Conservation (phyloP, 805 yeast genomes). For the Ogataea parapolymorpha region DNA sequence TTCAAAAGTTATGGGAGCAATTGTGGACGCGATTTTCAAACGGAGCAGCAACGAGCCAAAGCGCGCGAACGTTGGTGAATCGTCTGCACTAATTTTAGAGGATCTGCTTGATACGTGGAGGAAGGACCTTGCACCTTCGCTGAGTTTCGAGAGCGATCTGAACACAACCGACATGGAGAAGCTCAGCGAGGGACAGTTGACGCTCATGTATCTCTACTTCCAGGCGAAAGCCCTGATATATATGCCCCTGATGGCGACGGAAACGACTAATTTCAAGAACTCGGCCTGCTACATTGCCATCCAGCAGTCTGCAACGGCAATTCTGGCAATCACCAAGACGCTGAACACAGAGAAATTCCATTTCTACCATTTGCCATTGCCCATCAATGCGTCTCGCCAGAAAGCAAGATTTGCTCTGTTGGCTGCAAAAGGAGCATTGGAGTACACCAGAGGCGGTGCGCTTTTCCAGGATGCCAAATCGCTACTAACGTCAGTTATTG, state of each 20-base stretch:
- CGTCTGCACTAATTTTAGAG: conserved; percentile 42
- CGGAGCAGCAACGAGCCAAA: conserved; percentile 43
- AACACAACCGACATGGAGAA: conserved; percentile 44
- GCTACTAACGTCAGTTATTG: conserved; percentile 48
- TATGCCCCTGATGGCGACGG: conserved; percentile 55
- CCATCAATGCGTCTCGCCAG: conserved; percentile 59
- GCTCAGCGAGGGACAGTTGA: conserved; percentile 44
- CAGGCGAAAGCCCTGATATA: conserved; percentile 62
- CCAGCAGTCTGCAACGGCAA: conserved; percentile 66
- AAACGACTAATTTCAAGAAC: conserved; percentile 37
- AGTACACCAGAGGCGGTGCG: conserved; percentile 81
- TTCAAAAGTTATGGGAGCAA: conserved; percentile 68
- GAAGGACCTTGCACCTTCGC: conserved; percentile 56
- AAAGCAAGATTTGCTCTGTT: conserved; percentile 60
- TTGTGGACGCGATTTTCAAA: conserved; percentile 67
- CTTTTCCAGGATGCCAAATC: conserved; percentile 66
- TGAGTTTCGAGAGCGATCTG: conserved; percentile 58
- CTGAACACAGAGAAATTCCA: conserved; percentile 37
- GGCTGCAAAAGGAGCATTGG: conserved; percentile 74
- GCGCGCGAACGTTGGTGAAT: conserved; percentile 29
- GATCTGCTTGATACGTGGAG: conserved; percentile 78
- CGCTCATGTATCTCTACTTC: conserved; percentile 56
- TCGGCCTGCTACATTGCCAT: conserved; percentile 60
- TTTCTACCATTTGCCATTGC: conserved; percentile 53
- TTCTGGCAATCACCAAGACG: conserved; percentile 47